phyloP scores from a whole-genome alignment of 2,329 filamentous ascomycete genomes.

The Hypoxylon sp. region DNA sequence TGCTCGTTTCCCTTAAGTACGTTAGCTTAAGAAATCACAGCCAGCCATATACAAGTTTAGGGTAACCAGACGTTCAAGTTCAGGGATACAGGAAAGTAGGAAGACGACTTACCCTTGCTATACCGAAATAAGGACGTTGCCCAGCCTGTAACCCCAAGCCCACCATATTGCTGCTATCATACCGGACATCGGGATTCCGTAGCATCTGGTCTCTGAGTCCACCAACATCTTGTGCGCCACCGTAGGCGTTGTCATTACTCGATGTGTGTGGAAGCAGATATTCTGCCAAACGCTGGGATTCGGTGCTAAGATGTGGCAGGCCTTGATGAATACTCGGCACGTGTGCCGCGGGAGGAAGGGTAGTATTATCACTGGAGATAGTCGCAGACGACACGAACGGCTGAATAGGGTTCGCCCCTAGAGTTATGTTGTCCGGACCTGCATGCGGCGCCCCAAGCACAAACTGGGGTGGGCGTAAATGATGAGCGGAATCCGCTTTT shows the following conservation, averaged over 20 bases:
- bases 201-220: not conserved
- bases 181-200: not conserved
- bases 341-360: not conserved
- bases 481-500: not conserved
- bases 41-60: slow-evolving; percentile 1
- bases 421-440: not conserved
- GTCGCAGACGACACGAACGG: not conserved
- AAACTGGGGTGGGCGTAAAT: not conserved
- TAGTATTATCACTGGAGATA: not conserved
- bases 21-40: not conserved
- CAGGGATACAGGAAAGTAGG: not conserved
- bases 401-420: not conserved
- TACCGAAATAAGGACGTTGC: too few species aligned
- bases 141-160: not conserved
- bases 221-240: not conserved
- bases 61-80: not conserved
- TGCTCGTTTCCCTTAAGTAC: not conserved
- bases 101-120: not conserved
- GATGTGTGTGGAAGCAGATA: not conserved
- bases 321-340: not conserved
- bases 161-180: not conserved
- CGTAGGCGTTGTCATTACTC: not conserved
- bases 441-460: not conserved
- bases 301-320: not conserved
- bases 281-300: not conserved